Base-by-base conservation (phyloP, 2,329 filamentous ascomycete genomes). In the Pochonia chlamydosporia region DNA sequence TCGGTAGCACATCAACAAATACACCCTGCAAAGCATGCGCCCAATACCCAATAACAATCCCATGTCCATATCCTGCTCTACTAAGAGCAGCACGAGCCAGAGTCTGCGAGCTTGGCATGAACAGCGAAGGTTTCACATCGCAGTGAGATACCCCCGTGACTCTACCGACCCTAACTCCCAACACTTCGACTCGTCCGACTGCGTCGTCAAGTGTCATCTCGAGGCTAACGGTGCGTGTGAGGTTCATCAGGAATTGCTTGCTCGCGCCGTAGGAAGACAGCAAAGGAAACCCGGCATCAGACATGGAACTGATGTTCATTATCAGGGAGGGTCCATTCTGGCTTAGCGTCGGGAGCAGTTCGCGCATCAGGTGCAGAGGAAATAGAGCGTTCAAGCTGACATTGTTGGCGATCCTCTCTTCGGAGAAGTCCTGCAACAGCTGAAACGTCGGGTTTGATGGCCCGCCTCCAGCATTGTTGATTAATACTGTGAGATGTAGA, bases 311-410 rank as follows among this genome's bases (percentile, higher is more conserved):
- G 28, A 79, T 63, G 53, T 75, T 79, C 52, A 82, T 45, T 44
- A 81, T 62, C 5, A 81, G 60, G 2, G 66, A 60, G 0, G 75
- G 73, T 1, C 56, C 52, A 45, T 64, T 68, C 20, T 58, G 58
- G 3, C 58, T 52, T 23, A 81, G 61, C 1, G 65, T 48, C 0
- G 75, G 74, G 1, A 80, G 52, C 9, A 55, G 60, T 1, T 64
- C 61, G 1, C 64, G 58, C 0, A 72, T 78, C 4, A 82, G 56
- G 16, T 75, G 71, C 2, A 69, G 61, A 1, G 73, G 71, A 52
- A 81, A 82, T 4, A 69, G 59, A 3, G 66, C 63, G 54, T 80
- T 80, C 47, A 74, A 59, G 46, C 68, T 68, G 46, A 78, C 60
- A 21, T 69, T 65, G n/a, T 51, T 46, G 52, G 47, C 62, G 48